Base-by-base conservation (phyloP, 441 rosid genomes). In the Gossypium aridum region DNA sequence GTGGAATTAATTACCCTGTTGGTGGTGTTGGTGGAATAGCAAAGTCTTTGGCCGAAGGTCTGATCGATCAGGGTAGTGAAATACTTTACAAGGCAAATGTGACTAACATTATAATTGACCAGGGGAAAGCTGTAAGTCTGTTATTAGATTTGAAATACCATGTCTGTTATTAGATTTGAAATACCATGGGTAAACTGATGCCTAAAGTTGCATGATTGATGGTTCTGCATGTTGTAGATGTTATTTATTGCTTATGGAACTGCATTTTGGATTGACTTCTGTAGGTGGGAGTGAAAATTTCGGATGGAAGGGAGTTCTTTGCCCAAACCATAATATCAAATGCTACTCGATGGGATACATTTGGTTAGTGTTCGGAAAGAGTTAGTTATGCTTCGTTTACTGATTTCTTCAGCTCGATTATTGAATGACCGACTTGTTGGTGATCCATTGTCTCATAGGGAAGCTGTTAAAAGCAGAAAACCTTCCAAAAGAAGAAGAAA, bases 301-400 rank as follows among this genome's bases (percentile, higher is more conserved):
- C 97, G 56, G 95, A 91, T 85, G 97, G 98, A 80, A 87, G 97
- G 80, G 82, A 90, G 64, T 81, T 89, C 83, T 91, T 80, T 9
- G 90, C 94, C 51, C 87, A 86, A 80, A 95, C 97, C n/a, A 77
- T 93, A 80, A 87, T 95, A 75, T 95, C 99, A 75, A 95, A 93
- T 84, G 98, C 98, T 75, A 93, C 98, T 47, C 92, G 98, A 89
- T 95, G 99, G 99, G 98, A 92, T 81, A 96, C 99, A 26, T 96
- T 96, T 79, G 97, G 99, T 96, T 81, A 82, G 98, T 81, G 43
- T 64, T 71, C 2, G 51, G 57, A 19, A 53, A 49, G 56, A 53
- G 64, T 53, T 75, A 55, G 64, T 77, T 68, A 28, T n/a, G 63
- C 54, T 54, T 12, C 4, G 4, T 17, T 23, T 20, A 8, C 57